Evolutionary conservation across 2,329 filamentous ascomycete genomes (phyloP), one percentile per base, ranked within the genome.

Genomic region (Phoma sp.): DNA sequence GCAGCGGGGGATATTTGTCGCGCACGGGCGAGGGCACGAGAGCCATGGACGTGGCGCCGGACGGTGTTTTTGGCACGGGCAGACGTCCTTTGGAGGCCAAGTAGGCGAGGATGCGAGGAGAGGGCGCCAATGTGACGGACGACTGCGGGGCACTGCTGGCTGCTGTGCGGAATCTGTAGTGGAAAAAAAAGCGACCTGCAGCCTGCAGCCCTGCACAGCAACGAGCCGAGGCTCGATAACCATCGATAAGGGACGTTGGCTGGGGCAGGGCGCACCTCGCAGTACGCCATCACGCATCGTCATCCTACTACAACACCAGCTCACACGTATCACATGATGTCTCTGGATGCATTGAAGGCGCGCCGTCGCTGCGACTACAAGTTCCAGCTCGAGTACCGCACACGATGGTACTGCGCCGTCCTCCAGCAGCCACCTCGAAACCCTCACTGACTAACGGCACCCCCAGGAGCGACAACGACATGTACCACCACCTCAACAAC

Each of bases 401-500:
- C 92, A 57, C 79, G 93, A 85, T 96, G 93, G 92, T 92, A 68
- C n/a, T 58, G n/a, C 22, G 22, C 25, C 33, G 10, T 21, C 43
- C 25, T 25, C 15, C 37, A 32, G 19, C 17, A 33, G 32, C 8
- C 12, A 31, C 12, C 29, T 31, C 29, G 7, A 35, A 17, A 19
- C 21, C 2, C 17, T 17, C 9, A 21, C 36, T 12, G 19, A 36
- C 61, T 68, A 25, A 68, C 62, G 31, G 22, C 37, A 24, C n/a
- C n/a, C 12, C 38, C 31, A 51, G 91, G 91, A 88, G 86, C 74
- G 92, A 96, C 76, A 96, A 96, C 72, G 92, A 96, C 78, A 95
- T 96, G 90, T 96, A 95, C 76, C 84, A 91, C 57, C 94, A 98
- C 73, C 86, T 96, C 82, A 96, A 96, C 78, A 96, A 96, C 72